Base-by-base conservation (phyloP, 495 filamentous ascomycete species). In the Aspergillus homomorphus region DNA sequence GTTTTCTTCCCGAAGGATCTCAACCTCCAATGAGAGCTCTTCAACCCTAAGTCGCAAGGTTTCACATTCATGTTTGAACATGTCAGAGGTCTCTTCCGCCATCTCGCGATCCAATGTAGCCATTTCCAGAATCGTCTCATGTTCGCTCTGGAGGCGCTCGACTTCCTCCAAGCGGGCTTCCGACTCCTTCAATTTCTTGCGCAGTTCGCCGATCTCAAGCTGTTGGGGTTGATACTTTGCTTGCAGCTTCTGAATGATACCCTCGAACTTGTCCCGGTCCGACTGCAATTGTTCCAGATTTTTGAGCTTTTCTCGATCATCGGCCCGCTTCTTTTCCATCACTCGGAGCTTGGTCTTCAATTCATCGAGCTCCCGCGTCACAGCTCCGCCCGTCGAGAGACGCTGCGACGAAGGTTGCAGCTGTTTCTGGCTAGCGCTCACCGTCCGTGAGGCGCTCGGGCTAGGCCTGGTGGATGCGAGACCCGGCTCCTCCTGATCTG, bases 71-170 rank as follows among this genome's bases (percentile, higher is more conserved):
- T 83, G 80, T 67, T 89, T 92, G 30, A 87, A 77, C 18, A 83
- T 82, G 60, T 98, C 94, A 6, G 89, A 87, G 38, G 84, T 89
- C 67, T 98, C 93, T 70, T 97, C 93, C 2, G 94, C 95, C 91
- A 98, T 96, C 71, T 98, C 93, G 16, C 91, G 81, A 66, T 98
- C 94, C 19, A 98, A 76, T 0, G 88, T 87, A 18, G 90, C 90
- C 75, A 96, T 87, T 76, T 98, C 95, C 72, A 96, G 74, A 16
- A 87, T 78, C 6, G 85, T 82, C 18, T 97, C 94, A 71, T 94
- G 84, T 53, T 96, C 91, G 0, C 86, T 88, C 65, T 92, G 87
- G 20, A 88, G 75, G 15, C 79, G 74, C 60, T 93, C 90, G 10
- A 94, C 69, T 51, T 87, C 77, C 56, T 88, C 87, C 10, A 89